Evolutionary conservation across 495 filamentous ascomycete genomes (phyloP).

Genomic region (Podospora pseudoanserina): DNA sequence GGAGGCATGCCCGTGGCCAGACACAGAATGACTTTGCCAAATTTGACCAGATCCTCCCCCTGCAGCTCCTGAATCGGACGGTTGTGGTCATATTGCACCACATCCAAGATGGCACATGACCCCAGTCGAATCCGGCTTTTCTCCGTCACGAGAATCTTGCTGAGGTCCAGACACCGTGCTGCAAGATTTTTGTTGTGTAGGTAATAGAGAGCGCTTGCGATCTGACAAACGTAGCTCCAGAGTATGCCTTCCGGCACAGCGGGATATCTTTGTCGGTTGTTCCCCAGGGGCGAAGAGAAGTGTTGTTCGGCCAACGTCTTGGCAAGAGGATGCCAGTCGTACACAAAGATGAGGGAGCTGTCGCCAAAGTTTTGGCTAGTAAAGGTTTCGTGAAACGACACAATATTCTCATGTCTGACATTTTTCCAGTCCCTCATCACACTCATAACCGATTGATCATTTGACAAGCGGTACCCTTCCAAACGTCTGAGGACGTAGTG

Average conservation of each 20-base stretch:
- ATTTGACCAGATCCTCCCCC: constrained; percentile 78
- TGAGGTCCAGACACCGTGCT: constrained; percentile 75
- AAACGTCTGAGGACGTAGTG: constrained; percentile 80
- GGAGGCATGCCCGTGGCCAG: constrained; percentile 65
- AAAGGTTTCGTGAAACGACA: constrained; percentile 86
- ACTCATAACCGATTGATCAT: constrained; percentile 78
- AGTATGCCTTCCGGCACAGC: constrained; percentile 71
- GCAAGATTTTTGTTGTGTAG: constrained; percentile 81
- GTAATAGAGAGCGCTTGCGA: constrained; percentile 79
- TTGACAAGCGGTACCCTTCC: constrained; percentile 76
- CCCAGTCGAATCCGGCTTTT: constrained; percentile 84
- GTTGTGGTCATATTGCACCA: constrained; percentile 70
- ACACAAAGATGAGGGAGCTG: constrained; percentile 90
- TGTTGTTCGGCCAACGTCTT: constrained; percentile 87
- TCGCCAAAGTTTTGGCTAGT: constrained; percentile 91
- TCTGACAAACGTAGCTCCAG: constrained; percentile 91
- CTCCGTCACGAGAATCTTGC: constrained; percentile 80
- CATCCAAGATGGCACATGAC: constrained; percentile 82
- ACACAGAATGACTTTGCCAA: constrained; percentile 77
- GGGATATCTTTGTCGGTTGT: constrained; percentile 41
- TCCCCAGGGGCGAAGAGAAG: constrained; percentile 55
- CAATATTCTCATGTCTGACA: constrained; percentile 75
- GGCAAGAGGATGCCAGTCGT: constrained; percentile 85
- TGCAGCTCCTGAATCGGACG: constrained; percentile 71
- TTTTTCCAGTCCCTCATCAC: constrained; percentile 86